These are phyloP conservation scores for Chlamydomonas sphaeroides DNA, from an alignment of 139 green algal genomes.

Conservation along the genomic window DNA sequence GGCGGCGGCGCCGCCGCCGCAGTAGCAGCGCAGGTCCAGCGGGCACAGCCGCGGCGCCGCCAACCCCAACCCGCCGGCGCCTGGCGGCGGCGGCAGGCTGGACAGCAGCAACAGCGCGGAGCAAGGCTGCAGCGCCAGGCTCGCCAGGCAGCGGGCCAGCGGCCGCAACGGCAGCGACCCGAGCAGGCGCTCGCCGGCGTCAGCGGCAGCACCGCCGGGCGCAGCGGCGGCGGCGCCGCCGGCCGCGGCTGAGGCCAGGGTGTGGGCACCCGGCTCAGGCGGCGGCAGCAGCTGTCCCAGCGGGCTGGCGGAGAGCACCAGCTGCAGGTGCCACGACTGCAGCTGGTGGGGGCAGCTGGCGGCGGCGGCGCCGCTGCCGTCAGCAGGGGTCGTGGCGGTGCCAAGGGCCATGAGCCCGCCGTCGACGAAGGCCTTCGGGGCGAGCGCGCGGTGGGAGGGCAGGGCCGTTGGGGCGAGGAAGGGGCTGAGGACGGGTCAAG, in stretches of 20 bases:
- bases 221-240: too few species aligned
- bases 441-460: not conserved
- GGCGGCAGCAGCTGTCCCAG: constrained; percentile 13
- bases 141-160: not conserved
- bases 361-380: not conserved
- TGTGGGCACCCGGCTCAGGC: not conserved
- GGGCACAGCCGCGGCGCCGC: constrained; percentile 6
- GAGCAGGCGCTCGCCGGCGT: not conserved
- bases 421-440: constrained; percentile 3
- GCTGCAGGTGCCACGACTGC: constrained; percentile 32
- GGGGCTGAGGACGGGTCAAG: too few species aligned
- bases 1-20: not conserved
- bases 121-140: constrained; percentile 8
- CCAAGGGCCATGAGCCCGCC: constrained; percentile 1
- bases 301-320: not conserved
- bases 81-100: not conserved
- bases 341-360: not conserved
- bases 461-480: not conserved
- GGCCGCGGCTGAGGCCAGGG: not conserved
- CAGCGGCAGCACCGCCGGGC: not conserved
- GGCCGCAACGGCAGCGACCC: constrained; percentile 1
- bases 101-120: constrained; percentile 30
- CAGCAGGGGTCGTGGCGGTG: not conserved
- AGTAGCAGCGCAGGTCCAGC: constrained; percentile 33
- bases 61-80: not conserved